These are phyloP conservation scores for Poa annua DNA, from an alignment of 176 grass and related monocot species.

Conservation along the genomic window DNA sequence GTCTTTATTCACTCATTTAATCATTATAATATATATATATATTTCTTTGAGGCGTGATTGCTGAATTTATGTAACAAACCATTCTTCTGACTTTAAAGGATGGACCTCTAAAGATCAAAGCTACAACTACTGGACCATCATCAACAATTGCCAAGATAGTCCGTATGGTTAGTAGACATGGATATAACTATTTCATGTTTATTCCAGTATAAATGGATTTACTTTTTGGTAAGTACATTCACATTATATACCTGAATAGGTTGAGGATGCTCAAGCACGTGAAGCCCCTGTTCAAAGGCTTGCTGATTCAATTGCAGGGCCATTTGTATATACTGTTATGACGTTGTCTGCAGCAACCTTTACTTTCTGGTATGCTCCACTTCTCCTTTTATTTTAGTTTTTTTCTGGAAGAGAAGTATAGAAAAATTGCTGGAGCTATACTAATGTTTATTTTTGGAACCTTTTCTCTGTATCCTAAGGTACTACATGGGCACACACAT, in stretches of 20 bases:
- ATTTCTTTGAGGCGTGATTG: too few relatives aligned
- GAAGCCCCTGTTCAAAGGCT: slow-evolving; percentile 97
- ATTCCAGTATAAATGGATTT: background rate
- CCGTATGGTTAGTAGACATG: slow-evolving; percentile 61
- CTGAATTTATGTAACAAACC: slow-evolving; percentile 27
- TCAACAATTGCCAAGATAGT: slow-evolving; percentile 99
- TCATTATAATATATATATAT: too few relatives aligned
- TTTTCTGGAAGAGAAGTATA: slow-evolving; percentile 2
- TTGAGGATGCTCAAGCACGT: slow-evolving; percentile 92
- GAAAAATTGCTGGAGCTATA: background rate
- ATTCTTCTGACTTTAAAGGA: slow-evolving; percentile 61
- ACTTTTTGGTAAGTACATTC: background rate
- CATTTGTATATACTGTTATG: slow-evolving; percentile 97
- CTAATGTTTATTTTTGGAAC: background rate
- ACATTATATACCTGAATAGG: slow-evolving; percentile 53
- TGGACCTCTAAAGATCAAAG: slow-evolving; percentile 85
- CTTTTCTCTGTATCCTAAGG: slow-evolving; percentile 48
- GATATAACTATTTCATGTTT: background rate
- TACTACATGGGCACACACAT: slow-evolving; percentile 84
- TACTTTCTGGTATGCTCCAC: slow-evolving; percentile 69
- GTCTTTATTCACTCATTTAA: background rate
- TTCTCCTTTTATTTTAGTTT: slow-evolving; percentile 44
- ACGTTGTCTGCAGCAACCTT: slow-evolving; percentile 82
- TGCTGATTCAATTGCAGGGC: slow-evolving; percentile 94
- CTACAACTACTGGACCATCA: slow-evolving; percentile 75